Evolutionary conservation across 2,329 filamentous ascomycete species (phyloP).

Genomic region (Xylaria sp.): DNA sequence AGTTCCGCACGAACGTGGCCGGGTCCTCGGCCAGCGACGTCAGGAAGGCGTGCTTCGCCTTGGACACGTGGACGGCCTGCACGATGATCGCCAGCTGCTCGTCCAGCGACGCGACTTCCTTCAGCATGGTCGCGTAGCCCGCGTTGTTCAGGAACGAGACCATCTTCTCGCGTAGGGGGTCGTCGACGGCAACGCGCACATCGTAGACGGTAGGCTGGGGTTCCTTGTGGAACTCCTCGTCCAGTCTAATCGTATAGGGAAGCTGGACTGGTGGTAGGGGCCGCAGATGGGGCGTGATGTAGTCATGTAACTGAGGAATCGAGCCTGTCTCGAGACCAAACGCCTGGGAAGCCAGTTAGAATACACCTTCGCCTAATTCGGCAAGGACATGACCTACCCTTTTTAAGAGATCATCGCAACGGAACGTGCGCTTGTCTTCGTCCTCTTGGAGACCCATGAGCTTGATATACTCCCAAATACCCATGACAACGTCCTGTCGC

Average conservation of each 20-base stretch:
- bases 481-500: conserved; percentile 84
- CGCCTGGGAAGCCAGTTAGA: conserved; percentile 49
- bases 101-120: conserved; percentile 76
- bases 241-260: conserved; percentile 90
- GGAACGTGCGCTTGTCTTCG: conserved; percentile 90
- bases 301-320: conserved; percentile 83
- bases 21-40: conserved; percentile 78
- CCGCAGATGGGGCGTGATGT: conserved; percentile 76
- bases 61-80: conserved; percentile 80
- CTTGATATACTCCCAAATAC: conserved; percentile 93
- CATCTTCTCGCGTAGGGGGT: conserved; percentile 73
- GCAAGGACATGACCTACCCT: conserved; percentile 57
- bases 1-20: conserved; percentile 79
- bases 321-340: conserved; percentile 78
- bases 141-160: conserved; percentile 69
- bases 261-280: conserved; percentile 82
- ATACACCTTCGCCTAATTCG: conserved; percentile 1
- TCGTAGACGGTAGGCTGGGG: conserved; percentile 87
- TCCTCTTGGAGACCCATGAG: conserved; percentile 86
- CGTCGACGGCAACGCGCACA: conserved; percentile 80
- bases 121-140: conserved; percentile 70
- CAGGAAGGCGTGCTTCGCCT: conserved; percentile 90
- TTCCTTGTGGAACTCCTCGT: conserved; percentile 76
- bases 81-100: conserved; percentile 83
- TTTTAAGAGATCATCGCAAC: conserved; percentile 82